phyloP scores from a whole-genome alignment of 1,284 basidiomycete species.

The Papiliotrema terrestris region DNA sequence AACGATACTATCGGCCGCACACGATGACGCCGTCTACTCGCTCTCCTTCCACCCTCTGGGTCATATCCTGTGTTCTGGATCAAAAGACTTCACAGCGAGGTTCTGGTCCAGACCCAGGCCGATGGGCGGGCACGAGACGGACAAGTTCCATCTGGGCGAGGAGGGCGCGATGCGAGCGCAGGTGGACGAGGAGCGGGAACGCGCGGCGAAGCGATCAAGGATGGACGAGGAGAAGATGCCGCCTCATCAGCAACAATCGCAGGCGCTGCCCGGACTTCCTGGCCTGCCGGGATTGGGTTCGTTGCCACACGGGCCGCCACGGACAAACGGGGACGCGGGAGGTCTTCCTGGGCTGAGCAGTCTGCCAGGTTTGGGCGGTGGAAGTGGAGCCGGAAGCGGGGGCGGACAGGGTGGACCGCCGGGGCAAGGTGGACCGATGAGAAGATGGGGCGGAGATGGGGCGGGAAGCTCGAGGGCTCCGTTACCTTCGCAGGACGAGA shows the following conservation, averaged over 20 bases:
- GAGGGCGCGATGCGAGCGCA: conserved; percentile 41
- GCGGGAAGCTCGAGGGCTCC: conserved; percentile 10
- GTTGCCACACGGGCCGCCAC: neutral
- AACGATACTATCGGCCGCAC: conserved; percentile 81
- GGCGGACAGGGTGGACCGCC: conserved; percentile 5
- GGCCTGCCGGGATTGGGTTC: conserved; percentile 21
- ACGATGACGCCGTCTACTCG: conserved; percentile 96
- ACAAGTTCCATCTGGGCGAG: conserved; percentile 47
- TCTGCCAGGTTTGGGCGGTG: conserved; percentile 28
- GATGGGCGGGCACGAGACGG: conserved; percentile 62
- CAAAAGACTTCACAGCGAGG: conserved; percentile 94
- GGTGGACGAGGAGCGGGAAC: conserved; percentile 50
- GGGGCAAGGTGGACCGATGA: neutral
- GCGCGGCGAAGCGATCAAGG: conserved; percentile 8
- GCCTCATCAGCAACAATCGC: neutral
- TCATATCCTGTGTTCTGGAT: conserved; percentile 85
- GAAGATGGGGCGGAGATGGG: conserved; percentile 1
- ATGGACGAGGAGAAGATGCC: conserved; percentile 2
- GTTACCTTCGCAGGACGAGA: conserved; percentile 45
- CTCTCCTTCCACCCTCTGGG: conserved; percentile 94
- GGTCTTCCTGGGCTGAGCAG: conserved; percentile 3
- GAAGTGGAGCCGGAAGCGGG: conserved; percentile 4
- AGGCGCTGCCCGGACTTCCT: conserved; percentile 2
- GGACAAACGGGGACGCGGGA: neutral
- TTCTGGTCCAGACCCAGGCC: conserved; percentile 88